Evolutionary conservation across 192 early-diverging fungal species (phyloP), one percentile per base, ranked within the genome.

Genomic region (Linnemannia zychae): DNA sequence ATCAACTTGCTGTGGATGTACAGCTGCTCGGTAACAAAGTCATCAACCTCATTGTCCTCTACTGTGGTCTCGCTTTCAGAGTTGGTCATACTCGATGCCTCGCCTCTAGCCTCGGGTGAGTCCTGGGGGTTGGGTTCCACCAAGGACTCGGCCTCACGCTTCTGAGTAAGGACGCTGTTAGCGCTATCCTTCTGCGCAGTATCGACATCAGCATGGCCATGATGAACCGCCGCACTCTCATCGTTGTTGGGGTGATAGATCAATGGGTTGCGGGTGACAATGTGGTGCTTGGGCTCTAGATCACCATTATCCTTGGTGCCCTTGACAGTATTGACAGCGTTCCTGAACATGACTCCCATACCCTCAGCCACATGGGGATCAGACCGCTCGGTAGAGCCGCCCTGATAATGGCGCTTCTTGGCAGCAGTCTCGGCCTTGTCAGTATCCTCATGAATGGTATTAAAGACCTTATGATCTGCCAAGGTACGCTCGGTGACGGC

Each of bases 1-100:
- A 98, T 92, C 50, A 96, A 81, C 79, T 97, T 95, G 72, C 93
- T 94, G 89, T 98, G 97, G 49, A 98, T 93, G 81, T 98, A 98
- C 50, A 98, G 83, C 73, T 94, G 91, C 84, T 97, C 96, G 0
- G 96, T 95, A 2, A 98, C 93, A 82, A 88, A 91, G 17, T 89
- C 86, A 7, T 78, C 63, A 22, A 87, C 76, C 44, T 86, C 84
- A 74, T 81, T 80, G 47, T 88, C 84, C n/a, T 89, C 69, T 38
- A 87, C 82, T 31, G 80, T 74, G 15, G 81, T 47, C 0, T 88
- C 83, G 4, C 18, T 31, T 0, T 46, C 77, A 4, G 50, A 53
- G 6, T 63, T 67, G 37, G 9, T 75, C 65, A 15, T 53, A 37
- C 72, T 77, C 7, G 89, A 89, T 5, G 84, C 63, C 1, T 81